Conservation (phyloP, 305 asterid species). For the Solanum chacoense region DNA sequence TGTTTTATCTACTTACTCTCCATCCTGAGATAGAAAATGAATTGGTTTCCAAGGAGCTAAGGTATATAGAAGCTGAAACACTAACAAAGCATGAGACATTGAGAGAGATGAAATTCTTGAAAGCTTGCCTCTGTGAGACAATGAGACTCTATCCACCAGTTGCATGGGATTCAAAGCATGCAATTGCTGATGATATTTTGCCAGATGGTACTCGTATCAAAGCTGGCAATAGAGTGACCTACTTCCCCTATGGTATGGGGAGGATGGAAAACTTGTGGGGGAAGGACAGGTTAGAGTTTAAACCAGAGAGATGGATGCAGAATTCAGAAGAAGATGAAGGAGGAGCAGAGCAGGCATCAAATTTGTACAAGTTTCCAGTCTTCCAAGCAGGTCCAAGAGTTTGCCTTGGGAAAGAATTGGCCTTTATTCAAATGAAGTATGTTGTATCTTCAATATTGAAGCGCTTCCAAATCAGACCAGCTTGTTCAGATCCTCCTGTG, state of each 20-base stretch:
- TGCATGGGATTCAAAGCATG: constrained; percentile 76
- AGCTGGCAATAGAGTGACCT: constrained; percentile 57
- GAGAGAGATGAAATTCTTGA: constrained; percentile 29
- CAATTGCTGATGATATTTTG: constrained; percentile 26
- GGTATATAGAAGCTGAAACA: background rate
- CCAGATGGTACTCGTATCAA: constrained; percentile 46
- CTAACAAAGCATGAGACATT: constrained; percentile 8
- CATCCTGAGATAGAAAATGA: constrained; percentile 28
- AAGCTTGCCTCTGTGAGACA: constrained; percentile 58
- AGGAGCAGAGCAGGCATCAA: constrained; percentile 17
- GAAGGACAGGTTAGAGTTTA: constrained; percentile 39
- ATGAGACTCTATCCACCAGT: constrained; percentile 71
- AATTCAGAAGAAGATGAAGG: constrained; percentile 18
- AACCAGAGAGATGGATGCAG: constrained; percentile 53
- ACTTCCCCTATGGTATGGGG: constrained; percentile 69
- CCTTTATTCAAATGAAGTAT: constrained; percentile 56
- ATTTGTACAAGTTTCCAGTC: constrained; percentile 50
- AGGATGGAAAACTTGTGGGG: constrained; percentile 69
- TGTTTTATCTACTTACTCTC: constrained; percentile 36
- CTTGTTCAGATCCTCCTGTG: constrained; percentile 21
- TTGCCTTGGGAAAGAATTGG: constrained; percentile 56
- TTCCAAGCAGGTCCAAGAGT: constrained; percentile 76
- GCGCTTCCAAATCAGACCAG: constrained; percentile 37
- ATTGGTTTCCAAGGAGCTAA: constrained; percentile 24
- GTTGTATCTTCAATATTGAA: constrained; percentile 36